Evolutionary conservation across 2,329 filamentous ascomycete genomes (phyloP).

Genomic region (Verticillium isaacii): DNA sequence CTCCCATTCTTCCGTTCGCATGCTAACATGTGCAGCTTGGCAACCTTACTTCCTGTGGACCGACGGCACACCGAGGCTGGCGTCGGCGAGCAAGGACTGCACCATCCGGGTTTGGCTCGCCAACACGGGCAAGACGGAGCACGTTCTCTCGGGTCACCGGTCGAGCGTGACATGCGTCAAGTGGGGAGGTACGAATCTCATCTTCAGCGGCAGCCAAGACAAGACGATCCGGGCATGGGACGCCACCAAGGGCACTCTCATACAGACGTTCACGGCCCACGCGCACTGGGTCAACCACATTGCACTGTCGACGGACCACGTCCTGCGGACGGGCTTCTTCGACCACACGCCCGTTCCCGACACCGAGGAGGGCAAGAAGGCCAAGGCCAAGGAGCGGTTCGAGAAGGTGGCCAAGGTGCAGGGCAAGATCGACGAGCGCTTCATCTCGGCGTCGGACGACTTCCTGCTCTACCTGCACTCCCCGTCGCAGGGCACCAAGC

Average conservation of each 20-base stretch:
- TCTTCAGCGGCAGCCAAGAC: slow-evolving; percentile 85
- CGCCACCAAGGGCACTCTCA: slow-evolving; percentile 68
- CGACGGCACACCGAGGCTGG: slow-evolving; percentile 70
- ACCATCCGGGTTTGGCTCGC: slow-evolving; percentile 86
- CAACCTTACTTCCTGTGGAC: slow-evolving; percentile 85
- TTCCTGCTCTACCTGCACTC: slow-evolving; percentile 97
- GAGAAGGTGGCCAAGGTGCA: slow-evolving; percentile 76
- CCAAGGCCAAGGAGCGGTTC: slow-evolving; percentile 76
- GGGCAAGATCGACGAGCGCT: slow-evolving; percentile 72
- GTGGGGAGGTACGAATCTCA: slow-evolving; percentile 85
- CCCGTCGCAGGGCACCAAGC: slow-evolving; percentile 71
- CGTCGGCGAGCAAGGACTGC: slow-evolving; percentile 83
- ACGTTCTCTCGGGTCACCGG: slow-evolving; percentile 84
- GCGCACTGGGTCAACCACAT: slow-evolving; percentile 96
- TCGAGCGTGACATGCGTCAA: slow-evolving; percentile 83
- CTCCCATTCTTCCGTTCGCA: not conserved
- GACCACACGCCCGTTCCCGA: slow-evolving; percentile 72
- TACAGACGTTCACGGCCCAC: slow-evolving; percentile 76
- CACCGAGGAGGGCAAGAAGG: slow-evolving; percentile 64
- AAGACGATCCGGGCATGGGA: slow-evolving; percentile 93
- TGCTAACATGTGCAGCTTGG: slow-evolving; percentile 53
- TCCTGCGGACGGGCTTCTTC: slow-evolving; percentile 77
- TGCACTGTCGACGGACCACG: slow-evolving; percentile 88
- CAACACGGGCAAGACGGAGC: slow-evolving; percentile 71
- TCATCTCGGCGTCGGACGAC: slow-evolving; percentile 91